phyloP scores from a whole-genome alignment of 257 asterid genomes.

The Penstemon davidsonii region DNA sequence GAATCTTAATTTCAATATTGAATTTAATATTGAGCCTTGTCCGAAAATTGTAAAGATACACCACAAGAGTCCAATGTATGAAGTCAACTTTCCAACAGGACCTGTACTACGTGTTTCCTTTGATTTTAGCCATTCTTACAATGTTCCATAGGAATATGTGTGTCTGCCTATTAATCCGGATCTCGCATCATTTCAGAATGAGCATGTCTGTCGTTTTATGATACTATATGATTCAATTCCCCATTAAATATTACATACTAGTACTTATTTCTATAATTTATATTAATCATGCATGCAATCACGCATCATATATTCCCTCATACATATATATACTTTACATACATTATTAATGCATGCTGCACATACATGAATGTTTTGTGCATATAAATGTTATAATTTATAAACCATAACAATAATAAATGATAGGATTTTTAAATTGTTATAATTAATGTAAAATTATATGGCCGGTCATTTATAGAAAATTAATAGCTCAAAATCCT shows the following conservation, averaged over 20 bases:
- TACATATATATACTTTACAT: not conserved
- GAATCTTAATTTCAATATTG: too few relatives aligned
- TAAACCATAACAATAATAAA: too few relatives aligned
- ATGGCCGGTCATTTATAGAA: too few relatives aligned
- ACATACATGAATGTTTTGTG: not conserved
- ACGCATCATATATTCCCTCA: not conserved
- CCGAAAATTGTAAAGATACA: not conserved
- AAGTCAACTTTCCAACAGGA: conserved; percentile 58
- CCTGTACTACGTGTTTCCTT: conserved; percentile 15
- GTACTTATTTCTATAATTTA: too few relatives aligned
- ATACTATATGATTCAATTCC: not conserved
- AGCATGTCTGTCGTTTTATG: conserved; percentile 79
- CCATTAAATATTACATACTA: not conserved
- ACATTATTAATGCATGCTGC: not conserved
- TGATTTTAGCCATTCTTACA: conserved; percentile 10
- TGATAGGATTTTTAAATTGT: too few relatives aligned
- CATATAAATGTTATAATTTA: not conserved
- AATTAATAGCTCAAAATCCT: too few relatives aligned
- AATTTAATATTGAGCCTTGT: not conserved
- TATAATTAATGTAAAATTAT: too few relatives aligned
- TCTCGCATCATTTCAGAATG: conserved; percentile 78
- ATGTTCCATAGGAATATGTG: conserved; percentile 48
- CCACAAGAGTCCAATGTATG: conserved; percentile 42
- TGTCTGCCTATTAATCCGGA: conserved; percentile 70
- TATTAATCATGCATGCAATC: too few relatives aligned